These are phyloP conservation scores for Penicillium cosmopolitanum DNA, from an alignment of 495 filamentous ascomycete species.

Conservation along the genomic window DNA sequence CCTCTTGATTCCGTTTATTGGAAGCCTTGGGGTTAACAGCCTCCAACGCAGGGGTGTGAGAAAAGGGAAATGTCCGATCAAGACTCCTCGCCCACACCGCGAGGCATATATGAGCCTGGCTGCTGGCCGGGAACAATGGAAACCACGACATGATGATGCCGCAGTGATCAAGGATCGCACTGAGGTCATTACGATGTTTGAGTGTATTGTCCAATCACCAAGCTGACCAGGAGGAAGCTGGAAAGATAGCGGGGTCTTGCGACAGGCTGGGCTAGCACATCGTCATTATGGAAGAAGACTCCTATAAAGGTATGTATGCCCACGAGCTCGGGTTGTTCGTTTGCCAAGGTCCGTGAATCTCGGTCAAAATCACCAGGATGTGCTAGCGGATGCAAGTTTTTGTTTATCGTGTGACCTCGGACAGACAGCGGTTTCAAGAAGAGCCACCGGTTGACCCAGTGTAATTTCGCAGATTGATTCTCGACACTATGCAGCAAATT, in stretches of 20 bases:
- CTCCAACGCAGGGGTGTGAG: constrained; percentile 1
- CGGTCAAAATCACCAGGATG: background rate
- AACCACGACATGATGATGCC: constrained; percentile 36
- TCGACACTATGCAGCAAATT: too few relatives aligned
- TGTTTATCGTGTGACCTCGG: background rate
- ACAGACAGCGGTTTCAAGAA: constrained; percentile 14
- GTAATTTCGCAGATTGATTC: background rate
- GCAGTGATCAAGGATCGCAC: constrained; percentile 16
- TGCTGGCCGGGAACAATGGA: constrained; percentile 16
- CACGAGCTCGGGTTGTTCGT: background rate
- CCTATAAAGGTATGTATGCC: background rate
- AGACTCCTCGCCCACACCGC: background rate
- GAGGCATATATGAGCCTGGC: constrained; percentile 20
- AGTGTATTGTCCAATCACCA: background rate
- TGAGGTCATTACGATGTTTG: constrained; percentile 34
- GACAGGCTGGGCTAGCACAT: background rate
- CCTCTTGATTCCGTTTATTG: background rate
- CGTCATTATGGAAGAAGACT: constrained; percentile 16
- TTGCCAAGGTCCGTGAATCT: background rate
- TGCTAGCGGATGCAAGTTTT: background rate
- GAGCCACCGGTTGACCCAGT: constrained; percentile 6
- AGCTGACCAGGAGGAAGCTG: background rate
- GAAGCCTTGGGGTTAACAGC: background rate
- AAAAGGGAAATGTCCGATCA: background rate
- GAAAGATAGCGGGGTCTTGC: background rate